phyloP scores from a whole-genome alignment of 352 stramenopile species.

The Discostella stelligera region DNA sequence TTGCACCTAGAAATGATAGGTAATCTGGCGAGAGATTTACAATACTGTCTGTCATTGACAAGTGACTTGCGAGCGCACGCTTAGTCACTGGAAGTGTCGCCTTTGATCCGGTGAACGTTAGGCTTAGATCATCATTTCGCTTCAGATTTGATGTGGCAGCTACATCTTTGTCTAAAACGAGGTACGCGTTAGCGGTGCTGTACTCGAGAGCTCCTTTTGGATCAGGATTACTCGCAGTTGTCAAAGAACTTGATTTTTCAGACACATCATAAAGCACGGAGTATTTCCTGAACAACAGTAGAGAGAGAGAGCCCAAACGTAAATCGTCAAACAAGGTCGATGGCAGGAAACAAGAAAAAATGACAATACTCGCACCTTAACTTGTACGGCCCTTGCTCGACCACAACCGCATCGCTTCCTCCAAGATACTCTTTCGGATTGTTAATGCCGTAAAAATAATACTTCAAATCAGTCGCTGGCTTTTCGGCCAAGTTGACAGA shows the following conservation, averaged over 20 bases:
- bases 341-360: neutral
- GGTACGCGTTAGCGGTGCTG: conserved; percentile 53
- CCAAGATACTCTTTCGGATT: conserved; percentile 57
- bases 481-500: conserved; percentile 48
- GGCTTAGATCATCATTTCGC: conserved; percentile 39
- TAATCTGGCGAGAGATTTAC: conserved; percentile 57
- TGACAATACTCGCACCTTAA: conserved; percentile 34
- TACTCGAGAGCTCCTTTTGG: conserved; percentile 51
- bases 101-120: conserved; percentile 35
- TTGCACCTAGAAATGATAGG: conserved; percentile 44
- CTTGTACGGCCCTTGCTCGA: conserved; percentile 52
- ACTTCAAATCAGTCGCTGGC: conserved; percentile 39
- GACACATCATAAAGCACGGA: conserved; percentile 47
- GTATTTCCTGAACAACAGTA: conserved; percentile 33
- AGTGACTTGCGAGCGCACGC: conserved; percentile 32
- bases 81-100: conserved; percentile 30
- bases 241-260: conserved; percentile 38
- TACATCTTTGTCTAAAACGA: conserved; percentile 54
- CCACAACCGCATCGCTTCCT: conserved; percentile 45
- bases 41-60: conserved; percentile 53
- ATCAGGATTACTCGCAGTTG: conserved; percentile 30
- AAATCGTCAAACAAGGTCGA: neutral
- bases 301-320: conserved; percentile 7
- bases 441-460: conserved; percentile 55
- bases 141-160: conserved; percentile 46